Evolutionary conservation across 495 filamentous ascomycete species (phyloP).

Genomic region (Lasiosphaeria ovina): DNA sequence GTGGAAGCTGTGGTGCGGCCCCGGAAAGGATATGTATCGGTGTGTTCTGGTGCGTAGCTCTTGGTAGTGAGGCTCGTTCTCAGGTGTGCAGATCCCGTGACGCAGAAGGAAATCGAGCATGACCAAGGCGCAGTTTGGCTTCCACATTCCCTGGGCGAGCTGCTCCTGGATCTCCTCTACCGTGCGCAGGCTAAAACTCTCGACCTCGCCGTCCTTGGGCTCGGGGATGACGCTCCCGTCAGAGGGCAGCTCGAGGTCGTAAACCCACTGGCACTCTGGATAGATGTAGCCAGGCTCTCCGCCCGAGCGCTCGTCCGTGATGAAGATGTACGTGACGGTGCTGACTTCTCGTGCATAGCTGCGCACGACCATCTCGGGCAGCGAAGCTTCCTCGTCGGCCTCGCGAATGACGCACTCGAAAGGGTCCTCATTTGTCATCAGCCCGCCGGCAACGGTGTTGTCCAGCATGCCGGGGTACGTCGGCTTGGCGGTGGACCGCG

Average conservation of each 20-base stretch:
- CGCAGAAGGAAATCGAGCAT: conserved; percentile 88
- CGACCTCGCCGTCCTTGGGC: conserved; percentile 85
- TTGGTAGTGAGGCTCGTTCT: conserved; percentile 79
- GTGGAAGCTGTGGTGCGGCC: conserved; percentile 47
- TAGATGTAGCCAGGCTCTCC: conserved; percentile 87
- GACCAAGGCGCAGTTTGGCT: conserved; percentile 87
- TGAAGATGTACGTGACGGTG: conserved; percentile 81
- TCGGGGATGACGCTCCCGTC: conserved; percentile 57
- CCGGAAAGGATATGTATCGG: conserved; percentile 78
- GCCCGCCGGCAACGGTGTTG: conserved; percentile 90
- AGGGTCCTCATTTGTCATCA: conserved; percentile 71
- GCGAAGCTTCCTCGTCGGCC: conserved; percentile 82
- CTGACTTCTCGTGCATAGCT: conserved; percentile 56
- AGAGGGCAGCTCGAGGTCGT: conserved; percentile 75
- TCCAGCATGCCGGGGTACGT: conserved; percentile 88
- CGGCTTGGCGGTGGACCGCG: conserved; percentile 70
- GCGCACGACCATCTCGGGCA: conserved; percentile 69
- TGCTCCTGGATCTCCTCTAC: conserved; percentile 72
- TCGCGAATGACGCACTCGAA: conserved; percentile 84
- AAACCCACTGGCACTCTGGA: conserved; percentile 89
- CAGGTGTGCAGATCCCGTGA: conserved; percentile 74
- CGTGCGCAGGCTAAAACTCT: conserved; percentile 74
- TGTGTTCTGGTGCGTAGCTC: conserved; percentile 75
- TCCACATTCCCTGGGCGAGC: conserved; percentile 73
- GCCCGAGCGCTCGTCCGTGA: conserved; percentile 72